Percentiles rank a stretch among this genome's conserved stretches.
These are phyloP conservation scores for Pichia nakasei DNA, from an alignment of 805 yeast species.

Conservation along the genomic window DNA sequence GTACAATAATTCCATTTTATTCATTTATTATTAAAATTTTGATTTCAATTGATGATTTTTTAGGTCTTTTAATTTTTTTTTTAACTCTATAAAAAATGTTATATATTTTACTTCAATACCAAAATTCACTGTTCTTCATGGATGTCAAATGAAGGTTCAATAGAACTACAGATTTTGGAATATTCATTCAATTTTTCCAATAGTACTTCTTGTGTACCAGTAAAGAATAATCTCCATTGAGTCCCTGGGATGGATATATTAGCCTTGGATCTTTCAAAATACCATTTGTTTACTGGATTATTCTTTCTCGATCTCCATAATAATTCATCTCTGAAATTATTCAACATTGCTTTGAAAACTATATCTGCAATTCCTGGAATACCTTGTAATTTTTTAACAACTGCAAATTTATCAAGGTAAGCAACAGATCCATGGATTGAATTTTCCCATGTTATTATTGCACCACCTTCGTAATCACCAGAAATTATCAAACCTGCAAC, in stretches of 20 bases:
- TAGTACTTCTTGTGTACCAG: conserved; percentile 25
- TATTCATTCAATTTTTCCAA: conserved; percentile 37
- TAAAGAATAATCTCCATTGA: conserved; percentile 33
- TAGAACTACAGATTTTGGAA: conserved; percentile 42
- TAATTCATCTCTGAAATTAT: conserved; percentile 60
- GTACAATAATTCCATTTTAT: background rate
- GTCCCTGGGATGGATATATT: conserved; percentile 39
- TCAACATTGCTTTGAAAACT: conserved; percentile 70
- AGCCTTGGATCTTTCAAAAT: conserved; percentile 83
- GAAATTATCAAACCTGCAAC: conserved; percentile 76
- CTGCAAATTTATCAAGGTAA: conserved; percentile 91
- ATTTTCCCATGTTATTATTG: conserved; percentile 66
- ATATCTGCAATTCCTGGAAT: conserved; percentile 91
- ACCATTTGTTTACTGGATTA: conserved; percentile 97
- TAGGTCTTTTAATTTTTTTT: no score
- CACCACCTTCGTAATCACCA: conserved; percentile 94
- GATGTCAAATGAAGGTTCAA: conserved; percentile 44
- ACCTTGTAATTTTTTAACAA: conserved; percentile 75
- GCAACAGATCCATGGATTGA: conserved; percentile 37
- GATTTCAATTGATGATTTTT: no score
- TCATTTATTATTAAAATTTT: no score
- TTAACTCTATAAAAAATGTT: background rate
- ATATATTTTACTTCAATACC: background rate
- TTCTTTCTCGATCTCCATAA: conserved; percentile 83
- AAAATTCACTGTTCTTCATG: background rate